phyloP scores from a whole-genome alignment of 176 grass and related monocot genomes.

The Saccharum spontaneum region DNA sequence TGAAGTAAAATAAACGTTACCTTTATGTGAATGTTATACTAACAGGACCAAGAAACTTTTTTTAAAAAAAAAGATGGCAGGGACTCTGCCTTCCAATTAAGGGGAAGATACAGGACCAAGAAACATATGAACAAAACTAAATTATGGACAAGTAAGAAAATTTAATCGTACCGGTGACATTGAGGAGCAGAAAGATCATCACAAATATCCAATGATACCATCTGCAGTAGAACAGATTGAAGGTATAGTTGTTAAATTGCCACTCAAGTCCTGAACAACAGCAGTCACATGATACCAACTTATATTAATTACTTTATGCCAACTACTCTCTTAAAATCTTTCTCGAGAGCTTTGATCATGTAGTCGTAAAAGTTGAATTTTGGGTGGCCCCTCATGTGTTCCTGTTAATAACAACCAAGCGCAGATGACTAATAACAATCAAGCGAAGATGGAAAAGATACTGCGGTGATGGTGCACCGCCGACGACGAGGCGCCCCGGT shows the following conservation, averaged over 20 bases:
- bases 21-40: too few relatives aligned
- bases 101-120: too few relatives aligned
- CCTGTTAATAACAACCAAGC: too few relatives aligned
- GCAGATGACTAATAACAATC: too few relatives aligned
- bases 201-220: conserved; percentile 90
- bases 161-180: conserved; percentile 45
- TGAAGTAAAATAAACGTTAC: not conserved
- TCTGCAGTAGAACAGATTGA: conserved; percentile 36
- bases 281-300: not conserved
- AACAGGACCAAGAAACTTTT: too few relatives aligned
- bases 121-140: not conserved
- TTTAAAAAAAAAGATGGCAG: too few relatives aligned
- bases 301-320: conserved; percentile 69
- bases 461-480: conserved; percentile 6
- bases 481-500: not conserved
- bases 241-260: not conserved
- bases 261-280: too few relatives aligned
- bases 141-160: not conserved
- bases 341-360: conserved; percentile 80
- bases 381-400: conserved; percentile 48
- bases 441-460: not conserved
- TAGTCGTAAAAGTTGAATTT: conserved; percentile 82
- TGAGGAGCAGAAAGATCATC: conserved; percentile 78
- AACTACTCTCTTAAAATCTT: conserved; percentile 78
- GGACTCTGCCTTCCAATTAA: too few relatives aligned